Percentiles rank a stretch among this genome's conserved stretches.
These are phyloP conservation scores for Pichia cabralensis DNA, from an alignment of 805 yeast genomes.

Conservation along the genomic window DNA sequence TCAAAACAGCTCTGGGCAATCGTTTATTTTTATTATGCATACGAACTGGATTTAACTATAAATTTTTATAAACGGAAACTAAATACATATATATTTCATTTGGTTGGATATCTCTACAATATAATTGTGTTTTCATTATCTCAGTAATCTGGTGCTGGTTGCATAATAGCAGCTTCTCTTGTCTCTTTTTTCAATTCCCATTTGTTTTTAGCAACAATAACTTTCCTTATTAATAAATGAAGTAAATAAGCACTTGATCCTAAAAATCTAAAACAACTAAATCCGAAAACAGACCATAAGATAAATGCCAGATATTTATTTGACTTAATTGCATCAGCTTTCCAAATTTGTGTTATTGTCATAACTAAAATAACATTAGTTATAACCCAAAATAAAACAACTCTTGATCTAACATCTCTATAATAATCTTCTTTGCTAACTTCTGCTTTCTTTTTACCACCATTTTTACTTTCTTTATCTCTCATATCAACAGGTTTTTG, in stretches of 20 bases:
- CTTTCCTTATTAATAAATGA: constrained; percentile 27
- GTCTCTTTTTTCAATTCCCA: constrained; percentile 23
- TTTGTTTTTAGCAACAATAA: constrained; percentile 24
- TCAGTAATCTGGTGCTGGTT: no score
- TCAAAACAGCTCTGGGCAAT: no score
- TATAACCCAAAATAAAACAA: constrained; percentile 91
- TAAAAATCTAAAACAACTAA: constrained; percentile 70
- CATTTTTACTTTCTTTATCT: constrained; percentile 29
- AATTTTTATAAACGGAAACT: no score
- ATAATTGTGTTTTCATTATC: no score
- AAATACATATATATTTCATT: no score
- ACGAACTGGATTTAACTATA: no score
- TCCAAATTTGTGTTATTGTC: constrained; percentile 79
- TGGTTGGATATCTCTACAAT: no score
- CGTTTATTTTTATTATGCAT: not conserved
- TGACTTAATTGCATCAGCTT: constrained; percentile 50
- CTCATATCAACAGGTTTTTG: constrained; percentile 44
- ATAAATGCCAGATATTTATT: constrained; percentile 77
- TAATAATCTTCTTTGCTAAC: constrained; percentile 72
- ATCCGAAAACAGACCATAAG: constrained; percentile 84
- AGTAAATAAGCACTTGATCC: constrained; percentile 71
- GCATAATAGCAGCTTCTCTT: no score
- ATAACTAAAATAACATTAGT: constrained; percentile 72
- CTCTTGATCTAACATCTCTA: constrained; percentile 88
- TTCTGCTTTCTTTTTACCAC: constrained; percentile 27